These are phyloP conservation scores for Calonectria crousiana DNA, from an alignment of 2,329 filamentous ascomycete species.

Conservation along the genomic window DNA sequence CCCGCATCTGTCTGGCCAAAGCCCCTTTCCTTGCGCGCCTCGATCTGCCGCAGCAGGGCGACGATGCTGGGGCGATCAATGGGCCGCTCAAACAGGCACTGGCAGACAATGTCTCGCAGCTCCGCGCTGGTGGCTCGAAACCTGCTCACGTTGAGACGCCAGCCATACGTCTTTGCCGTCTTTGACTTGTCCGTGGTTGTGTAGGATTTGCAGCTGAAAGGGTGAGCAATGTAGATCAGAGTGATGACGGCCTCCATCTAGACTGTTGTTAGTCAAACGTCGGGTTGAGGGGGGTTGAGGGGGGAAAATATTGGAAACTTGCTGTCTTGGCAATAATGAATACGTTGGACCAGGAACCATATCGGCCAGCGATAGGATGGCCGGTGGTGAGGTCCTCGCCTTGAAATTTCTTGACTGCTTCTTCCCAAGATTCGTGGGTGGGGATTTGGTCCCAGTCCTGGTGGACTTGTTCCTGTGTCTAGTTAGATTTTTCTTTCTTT, in stretches of 20 bases:
- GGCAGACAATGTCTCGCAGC: conserved; percentile 38
- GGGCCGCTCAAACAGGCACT: conserved; percentile 44
- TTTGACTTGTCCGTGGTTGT: not conserved
- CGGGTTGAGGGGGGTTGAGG: too few species aligned
- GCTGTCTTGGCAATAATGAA: conserved; percentile 45
- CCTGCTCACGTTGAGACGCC: conserved; percentile 26
- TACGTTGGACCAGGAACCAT: conserved; percentile 46
- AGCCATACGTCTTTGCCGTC: conserved; percentile 37
- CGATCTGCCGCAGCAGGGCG: conserved; percentile 34
- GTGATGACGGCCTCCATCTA: conserved; percentile 47
- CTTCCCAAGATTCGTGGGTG: not conserved
- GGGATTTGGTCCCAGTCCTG: conserved; percentile 41
- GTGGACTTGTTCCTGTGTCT: conserved; percentile 40
- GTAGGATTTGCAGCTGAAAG: conserved; percentile 25
- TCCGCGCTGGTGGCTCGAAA: conserved; percentile 34
- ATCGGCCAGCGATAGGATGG: conserved; percentile 41
- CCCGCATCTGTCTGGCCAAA: conserved; percentile 34
- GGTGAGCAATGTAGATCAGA: conserved; percentile 20
- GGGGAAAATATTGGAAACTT: conserved; percentile 6
- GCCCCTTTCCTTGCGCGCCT: conserved; percentile 31
- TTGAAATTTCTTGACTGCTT: conserved; percentile 17
- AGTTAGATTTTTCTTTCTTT: conserved; percentile 15
- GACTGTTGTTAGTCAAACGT: conserved; percentile 14
- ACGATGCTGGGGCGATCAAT: conserved; percentile 41
- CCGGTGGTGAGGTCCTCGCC: conserved; percentile 29